A percentile compares a stretch with the other conserved stretches of the same genome.
Evolutionary conservation across 352 stramenopile species (phyloP).

Genomic region (Phytophthora cactorum): DNA sequence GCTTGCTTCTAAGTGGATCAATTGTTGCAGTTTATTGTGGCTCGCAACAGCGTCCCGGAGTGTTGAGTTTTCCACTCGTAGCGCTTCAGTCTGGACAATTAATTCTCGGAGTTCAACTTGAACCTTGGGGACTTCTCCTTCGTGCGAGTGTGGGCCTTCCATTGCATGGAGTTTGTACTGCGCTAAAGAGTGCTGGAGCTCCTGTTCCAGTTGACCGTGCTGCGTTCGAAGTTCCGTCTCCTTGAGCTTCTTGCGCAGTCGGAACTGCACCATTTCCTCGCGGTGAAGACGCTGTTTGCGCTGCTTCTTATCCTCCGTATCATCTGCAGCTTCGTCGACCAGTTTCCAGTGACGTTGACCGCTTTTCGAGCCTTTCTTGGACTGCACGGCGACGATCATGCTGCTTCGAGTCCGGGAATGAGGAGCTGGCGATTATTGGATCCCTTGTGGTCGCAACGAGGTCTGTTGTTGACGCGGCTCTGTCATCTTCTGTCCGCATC

Average conservation of each 20-base stretch:
- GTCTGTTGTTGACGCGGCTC: background rate
- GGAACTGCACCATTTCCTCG: constrained; percentile 28
- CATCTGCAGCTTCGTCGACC: background rate
- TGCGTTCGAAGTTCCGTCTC: constrained; percentile 9
- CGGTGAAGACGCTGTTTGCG: constrained; percentile 20
- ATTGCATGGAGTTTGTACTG: background rate
- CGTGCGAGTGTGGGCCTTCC: background rate
- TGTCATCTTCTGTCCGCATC: constrained; percentile 3
- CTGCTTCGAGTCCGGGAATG: background rate
- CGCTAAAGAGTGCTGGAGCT: constrained; percentile 1
- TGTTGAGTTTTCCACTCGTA: constrained; percentile 36
- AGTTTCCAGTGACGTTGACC: constrained; percentile 13
- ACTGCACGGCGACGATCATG: constrained; percentile 17
- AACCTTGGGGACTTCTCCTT: background rate
- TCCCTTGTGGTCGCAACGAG: background rate
- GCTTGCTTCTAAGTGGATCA: constrained; percentile 18
- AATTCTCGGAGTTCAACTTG: constrained; percentile 13
- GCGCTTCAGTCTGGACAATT: constrained; percentile 27
- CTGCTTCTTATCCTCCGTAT: constrained; percentile 10
- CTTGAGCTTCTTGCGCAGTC: constrained; percentile 11
- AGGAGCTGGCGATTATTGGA: no score
- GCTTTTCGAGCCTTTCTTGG: constrained; percentile 11
- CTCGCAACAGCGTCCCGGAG: constrained; percentile 26
- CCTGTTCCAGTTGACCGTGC: constrained; percentile 3
- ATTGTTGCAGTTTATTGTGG: constrained; percentile 14